A percentile compares a stretch with the other conserved stretches of the same genome.
phyloP scores from a whole-genome alignment of 257 asterid genomes.

The Nicotiana undulata region DNA sequence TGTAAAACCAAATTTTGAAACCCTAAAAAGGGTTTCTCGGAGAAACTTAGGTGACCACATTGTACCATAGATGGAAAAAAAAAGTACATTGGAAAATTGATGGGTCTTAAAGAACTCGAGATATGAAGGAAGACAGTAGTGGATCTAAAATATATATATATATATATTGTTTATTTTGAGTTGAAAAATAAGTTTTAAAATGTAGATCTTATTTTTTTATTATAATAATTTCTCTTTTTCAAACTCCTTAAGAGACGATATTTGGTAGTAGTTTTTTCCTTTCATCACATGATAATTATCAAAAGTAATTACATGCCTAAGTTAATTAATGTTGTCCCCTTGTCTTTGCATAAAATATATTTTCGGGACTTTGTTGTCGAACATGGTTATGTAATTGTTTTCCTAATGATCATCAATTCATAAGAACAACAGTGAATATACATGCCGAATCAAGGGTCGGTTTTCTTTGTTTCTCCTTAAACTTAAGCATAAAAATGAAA shows the following conservation, averaged over 20 bases:
- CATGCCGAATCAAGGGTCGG: slow-evolving; percentile 3
- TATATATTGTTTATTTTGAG: background rate
- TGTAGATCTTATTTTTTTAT: no score
- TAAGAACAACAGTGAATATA: background rate
- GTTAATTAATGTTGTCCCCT: background rate
- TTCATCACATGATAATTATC: slow-evolving; percentile 4
- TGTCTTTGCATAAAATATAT: background rate
- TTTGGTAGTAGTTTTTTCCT: background rate
- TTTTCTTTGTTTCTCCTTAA: background rate
- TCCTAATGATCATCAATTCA: background rate
- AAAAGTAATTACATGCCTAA: background rate
- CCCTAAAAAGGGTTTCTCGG: background rate
- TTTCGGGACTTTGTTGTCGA: background rate
- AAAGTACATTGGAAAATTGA: background rate
- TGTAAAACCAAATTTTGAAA: background rate
- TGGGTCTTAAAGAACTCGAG: no score
- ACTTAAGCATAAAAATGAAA: background rate
- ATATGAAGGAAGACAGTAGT: no score
- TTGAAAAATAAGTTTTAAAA: background rate
- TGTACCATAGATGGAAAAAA: background rate
- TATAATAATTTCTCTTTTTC: background rate
- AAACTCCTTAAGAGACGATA: background rate
- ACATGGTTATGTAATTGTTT: slow-evolving; percentile 6
- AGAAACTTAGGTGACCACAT: slow-evolving; percentile 10
- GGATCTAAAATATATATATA: no score